Base-by-base conservation (phyloP, 2,329 filamentous ascomycete species). In the Apiospora kogelbergensis region DNA sequence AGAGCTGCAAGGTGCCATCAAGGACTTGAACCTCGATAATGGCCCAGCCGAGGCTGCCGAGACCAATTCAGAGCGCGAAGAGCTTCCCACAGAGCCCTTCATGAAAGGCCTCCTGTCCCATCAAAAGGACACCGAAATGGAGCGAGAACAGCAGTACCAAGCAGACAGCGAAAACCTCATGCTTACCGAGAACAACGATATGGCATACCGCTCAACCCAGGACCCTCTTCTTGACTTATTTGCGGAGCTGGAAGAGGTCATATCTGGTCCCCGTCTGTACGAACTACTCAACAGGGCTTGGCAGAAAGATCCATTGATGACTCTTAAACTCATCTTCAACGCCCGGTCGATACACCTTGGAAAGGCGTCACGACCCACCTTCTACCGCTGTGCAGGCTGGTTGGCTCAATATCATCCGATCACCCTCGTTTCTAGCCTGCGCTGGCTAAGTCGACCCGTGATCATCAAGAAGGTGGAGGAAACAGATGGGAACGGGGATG, bases 261-360 rank as follows among this genome's bases (percentile, higher is more conserved):
- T 83, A 15, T 76, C 79, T 0, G 78, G 78, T 0, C 73, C 76
- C 0, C 73, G 79, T 1, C 74, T 89, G 1, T 72, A 76, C 6
- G 73, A 80, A 15, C 74, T 85, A 1, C 82, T 90, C 40, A 74
- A 83, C 2, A 70, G 76, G 2, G 83, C 87, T 0, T 90, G 88
- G 88, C 72, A 75, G 1, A 74, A 78, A 1, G 84, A 89, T 69
- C 71, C 84, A 0, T 73, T 83, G 2, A 75, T 80, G 15, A 88
- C 87, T 0, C 80, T 90, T 40, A 88, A 88, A 74, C 82, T 90
- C 72, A 86, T 90, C 71, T 90, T 88, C 81, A 88, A 89, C 70
- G 78, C 83, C 0, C 83, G 88, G 11, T 88, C 86, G n/a, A 89
- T 90, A 65, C 88, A 90, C 69, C 77, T 89, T 0, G 88, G 88